These are phyloP conservation scores for Penicillium paradoxum DNA, from an alignment of 495 filamentous ascomycete genomes.

Conservation along the genomic window DNA sequence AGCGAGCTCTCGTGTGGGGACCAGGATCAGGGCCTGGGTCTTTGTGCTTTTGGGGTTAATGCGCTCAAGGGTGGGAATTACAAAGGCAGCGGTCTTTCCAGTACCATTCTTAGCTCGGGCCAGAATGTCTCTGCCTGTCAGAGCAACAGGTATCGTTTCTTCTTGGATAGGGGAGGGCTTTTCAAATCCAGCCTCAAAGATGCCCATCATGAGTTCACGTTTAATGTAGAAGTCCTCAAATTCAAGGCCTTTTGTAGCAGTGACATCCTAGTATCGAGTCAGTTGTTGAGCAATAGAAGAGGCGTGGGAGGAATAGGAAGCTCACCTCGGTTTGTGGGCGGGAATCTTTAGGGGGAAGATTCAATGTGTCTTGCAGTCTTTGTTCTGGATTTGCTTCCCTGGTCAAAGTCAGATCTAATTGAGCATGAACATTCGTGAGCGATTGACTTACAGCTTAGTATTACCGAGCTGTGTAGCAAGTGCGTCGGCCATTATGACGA, in stretches of 20 bases:
- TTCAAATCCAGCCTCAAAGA: slow-evolving; percentile 98
- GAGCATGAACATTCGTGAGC: background rate
- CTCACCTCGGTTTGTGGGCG: slow-evolving; percentile 90
- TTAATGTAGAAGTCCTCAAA: slow-evolving; percentile 96
- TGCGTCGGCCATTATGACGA: slow-evolving; percentile 49
- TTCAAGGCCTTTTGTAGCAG: slow-evolving; percentile 91
- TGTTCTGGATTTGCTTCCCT: slow-evolving; percentile 54
- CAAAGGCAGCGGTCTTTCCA: slow-evolving; percentile 95
- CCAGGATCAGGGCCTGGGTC: slow-evolving; percentile 91
- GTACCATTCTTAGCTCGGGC: slow-evolving; percentile 98
- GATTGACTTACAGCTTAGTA: slow-evolving; percentile 58
- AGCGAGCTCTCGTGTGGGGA: slow-evolving; percentile 95
- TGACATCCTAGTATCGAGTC: slow-evolving; percentile 70
- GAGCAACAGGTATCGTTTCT: slow-evolving; percentile 93
- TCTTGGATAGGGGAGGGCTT: slow-evolving; percentile 99
- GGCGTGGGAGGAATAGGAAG: slow-evolving; percentile 7
- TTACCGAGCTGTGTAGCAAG: slow-evolving; percentile 67
- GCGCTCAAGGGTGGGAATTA: slow-evolving; percentile 90
- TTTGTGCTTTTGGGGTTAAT: slow-evolving; percentile 95
- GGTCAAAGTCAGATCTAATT: slow-evolving; percentile 11
- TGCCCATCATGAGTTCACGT: slow-evolving; percentile 93
- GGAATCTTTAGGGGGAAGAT: slow-evolving; percentile 74
- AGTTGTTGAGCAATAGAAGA: slow-evolving; percentile 7
- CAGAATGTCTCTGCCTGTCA: slow-evolving; percentile 91
- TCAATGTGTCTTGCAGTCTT: slow-evolving; percentile 75